Evolutionary conservation across 257 asterid species (phyloP).

Genomic region (Nemophila menziesii): DNA sequence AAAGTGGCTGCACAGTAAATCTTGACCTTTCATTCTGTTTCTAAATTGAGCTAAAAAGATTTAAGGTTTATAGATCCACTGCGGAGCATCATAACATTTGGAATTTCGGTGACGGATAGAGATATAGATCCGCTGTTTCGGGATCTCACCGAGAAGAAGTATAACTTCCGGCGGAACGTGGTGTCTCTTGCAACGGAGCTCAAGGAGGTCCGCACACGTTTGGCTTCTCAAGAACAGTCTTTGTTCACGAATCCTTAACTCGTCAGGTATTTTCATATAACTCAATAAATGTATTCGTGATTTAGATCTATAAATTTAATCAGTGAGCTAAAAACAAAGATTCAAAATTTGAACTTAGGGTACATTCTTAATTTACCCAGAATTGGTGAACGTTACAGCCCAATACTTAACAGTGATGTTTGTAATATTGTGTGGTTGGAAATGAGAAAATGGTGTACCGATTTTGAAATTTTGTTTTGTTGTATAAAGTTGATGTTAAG

Average conservation of each 20-base stretch:
- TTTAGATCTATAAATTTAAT: too few relatives aligned
- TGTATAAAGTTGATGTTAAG: neutral
- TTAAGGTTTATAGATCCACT: too few relatives aligned
- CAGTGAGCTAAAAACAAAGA: too few relatives aligned
- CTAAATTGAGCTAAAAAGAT: too few relatives aligned
- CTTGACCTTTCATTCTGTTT: too few relatives aligned
- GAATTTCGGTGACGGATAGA: conserved; percentile 11
- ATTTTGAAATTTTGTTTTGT: conserved; percentile 8
- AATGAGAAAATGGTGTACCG: neutral
- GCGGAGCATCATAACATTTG: too few relatives aligned
- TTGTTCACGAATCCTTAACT: conserved; percentile 39
- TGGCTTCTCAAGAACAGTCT: conserved; percentile 56
- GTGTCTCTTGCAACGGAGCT: conserved; percentile 80
- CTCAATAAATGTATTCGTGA: neutral
- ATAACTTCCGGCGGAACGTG: conserved; percentile 73
- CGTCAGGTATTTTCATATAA: conserved; percentile 48
- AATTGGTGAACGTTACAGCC: too few relatives aligned
- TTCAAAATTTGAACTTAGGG: too few relatives aligned
- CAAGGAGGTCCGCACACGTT: conserved; percentile 61
- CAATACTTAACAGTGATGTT: too few relatives aligned
- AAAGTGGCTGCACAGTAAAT: too few relatives aligned
- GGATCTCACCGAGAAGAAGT: conserved; percentile 80
- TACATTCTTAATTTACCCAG: too few relatives aligned
- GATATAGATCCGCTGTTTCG: conserved; percentile 71
- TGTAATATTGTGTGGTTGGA: neutral